phyloP scores from a whole-genome alignment of 345 rosid species.

The Murraya koenigii region DNA sequence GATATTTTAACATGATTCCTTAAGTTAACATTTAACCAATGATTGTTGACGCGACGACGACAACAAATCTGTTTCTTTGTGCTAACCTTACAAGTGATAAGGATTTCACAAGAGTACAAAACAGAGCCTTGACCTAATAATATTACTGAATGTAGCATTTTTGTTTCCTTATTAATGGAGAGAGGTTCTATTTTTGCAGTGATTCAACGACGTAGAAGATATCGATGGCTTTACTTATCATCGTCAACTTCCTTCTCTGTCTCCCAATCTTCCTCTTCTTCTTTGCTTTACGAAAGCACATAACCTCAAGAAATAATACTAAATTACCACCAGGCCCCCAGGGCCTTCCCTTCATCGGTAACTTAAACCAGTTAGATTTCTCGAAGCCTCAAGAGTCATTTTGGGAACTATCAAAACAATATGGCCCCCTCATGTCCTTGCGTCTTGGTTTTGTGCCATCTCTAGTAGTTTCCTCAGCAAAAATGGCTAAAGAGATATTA shows the following conservation, averaged over 20 bases:
- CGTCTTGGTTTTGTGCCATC: slow-evolving; percentile 34
- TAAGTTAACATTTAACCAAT: too few relatives aligned
- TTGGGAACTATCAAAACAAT: slow-evolving; percentile 41
- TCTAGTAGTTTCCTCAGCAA: slow-evolving; percentile 29
- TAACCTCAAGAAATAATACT: background rate
- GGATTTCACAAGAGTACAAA: too few relatives aligned
- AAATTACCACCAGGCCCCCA: slow-evolving; percentile 48
- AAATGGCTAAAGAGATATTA: slow-evolving; percentile 24
- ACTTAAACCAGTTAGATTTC: slow-evolving; percentile 38
- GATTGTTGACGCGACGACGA: too few relatives aligned
- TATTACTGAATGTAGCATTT: too few relatives aligned
- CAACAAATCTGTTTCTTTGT: too few relatives aligned
- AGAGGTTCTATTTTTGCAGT: too few relatives aligned
- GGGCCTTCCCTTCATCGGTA: slow-evolving; percentile 46
- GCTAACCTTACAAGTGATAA: too few relatives aligned
- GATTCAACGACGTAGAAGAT: background rate
- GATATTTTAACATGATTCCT: too few relatives aligned
- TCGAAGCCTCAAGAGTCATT: slow-evolving; percentile 29
- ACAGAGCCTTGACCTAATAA: too few relatives aligned
- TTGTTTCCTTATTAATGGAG: too few relatives aligned
- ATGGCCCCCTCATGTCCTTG: slow-evolving; percentile 49
- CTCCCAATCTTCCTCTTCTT: slow-evolving; percentile 8
- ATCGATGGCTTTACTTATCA: background rate
- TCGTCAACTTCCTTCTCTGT: background rate
- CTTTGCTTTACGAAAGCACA: background rate